Evolutionary conservation across 768 basidiomycete genomes (phyloP).

Genomic region (Nevesoporus exiguus): DNA sequence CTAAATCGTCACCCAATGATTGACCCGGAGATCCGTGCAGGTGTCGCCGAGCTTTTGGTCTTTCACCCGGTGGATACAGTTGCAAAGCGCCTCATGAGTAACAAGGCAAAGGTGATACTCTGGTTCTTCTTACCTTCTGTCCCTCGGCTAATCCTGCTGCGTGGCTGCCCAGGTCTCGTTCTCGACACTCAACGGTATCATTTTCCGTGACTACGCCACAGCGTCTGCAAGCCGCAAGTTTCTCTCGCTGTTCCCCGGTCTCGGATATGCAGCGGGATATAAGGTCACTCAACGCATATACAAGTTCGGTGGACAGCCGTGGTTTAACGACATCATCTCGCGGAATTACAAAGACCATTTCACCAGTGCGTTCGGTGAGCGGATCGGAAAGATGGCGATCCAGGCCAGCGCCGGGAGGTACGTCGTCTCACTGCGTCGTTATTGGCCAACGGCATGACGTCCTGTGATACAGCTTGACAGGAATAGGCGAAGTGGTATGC

Average conservation of each 20-base stretch:
- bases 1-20: background rate
- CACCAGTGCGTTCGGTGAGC: slow-evolving; percentile 84
- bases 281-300: slow-evolving; percentile 91
- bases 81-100: slow-evolving; percentile 98
- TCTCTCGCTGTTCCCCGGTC: slow-evolving; percentile 93
- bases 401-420: slow-evolving; percentile 94
- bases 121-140: background rate
- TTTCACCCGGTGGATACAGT: slow-evolving; percentile 98
- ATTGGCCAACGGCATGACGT: background rate
- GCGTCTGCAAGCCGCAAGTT: slow-evolving; percentile 67
- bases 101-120: slow-evolving; percentile 70
- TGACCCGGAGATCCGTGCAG: slow-evolving; percentile 37
- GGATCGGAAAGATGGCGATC: slow-evolving; percentile 93
- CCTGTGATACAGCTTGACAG: slow-evolving; percentile 48
- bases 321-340: slow-evolving; percentile 89
- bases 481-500: slow-evolving; percentile 91
- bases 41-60: slow-evolving; percentile 90
- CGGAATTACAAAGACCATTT: slow-evolving; percentile 80
- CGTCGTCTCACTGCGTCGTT: slow-evolving; percentile 12
- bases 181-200: slow-evolving; percentile 63
- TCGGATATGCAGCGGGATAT: slow-evolving; percentile 98
- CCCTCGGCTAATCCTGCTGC: background rate
- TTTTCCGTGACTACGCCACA: slow-evolving; percentile 82
- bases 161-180: slow-evolving; percentile 50
- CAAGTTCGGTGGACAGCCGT: slow-evolving; percentile 99